Percentiles rank a stretch among this genome's conserved stretches.
phyloP scores from a whole-genome alignment of 768 basidiomycete species.

The Phaeolepiota aurea region DNA sequence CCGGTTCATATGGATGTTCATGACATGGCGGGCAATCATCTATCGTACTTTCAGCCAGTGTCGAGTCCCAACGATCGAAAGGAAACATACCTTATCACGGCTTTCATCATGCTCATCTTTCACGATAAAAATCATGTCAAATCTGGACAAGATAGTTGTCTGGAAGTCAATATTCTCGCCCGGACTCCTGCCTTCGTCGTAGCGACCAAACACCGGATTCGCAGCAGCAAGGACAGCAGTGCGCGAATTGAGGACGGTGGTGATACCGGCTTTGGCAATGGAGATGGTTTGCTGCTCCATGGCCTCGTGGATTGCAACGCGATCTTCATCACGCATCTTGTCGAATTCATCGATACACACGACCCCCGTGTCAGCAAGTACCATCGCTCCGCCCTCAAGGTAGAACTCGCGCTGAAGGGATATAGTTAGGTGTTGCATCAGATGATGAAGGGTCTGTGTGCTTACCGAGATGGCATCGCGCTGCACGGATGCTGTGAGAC shows the following conservation, averaged over 20 bases:
- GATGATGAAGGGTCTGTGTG: too few relatives aligned
- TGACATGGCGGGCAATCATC: conserved; percentile 95
- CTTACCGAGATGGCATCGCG: conserved; percentile 84
- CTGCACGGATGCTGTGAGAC: conserved; percentile 96
- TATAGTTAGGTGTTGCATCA: neutral
- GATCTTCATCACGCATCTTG: conserved; percentile 99
- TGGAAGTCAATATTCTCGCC: conserved; percentile 99
- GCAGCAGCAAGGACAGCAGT: conserved; percentile 96
- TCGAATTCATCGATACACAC: conserved; percentile 99
- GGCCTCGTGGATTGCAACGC: conserved; percentile 98
- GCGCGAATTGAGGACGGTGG: conserved; percentile 91
- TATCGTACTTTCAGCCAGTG: conserved; percentile 18
- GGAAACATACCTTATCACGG: conserved; percentile 69
- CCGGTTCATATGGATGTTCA: conserved; percentile 98
- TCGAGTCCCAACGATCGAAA: conserved; percentile 3
- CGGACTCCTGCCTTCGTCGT: conserved; percentile 93
- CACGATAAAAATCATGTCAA: conserved; percentile 99
- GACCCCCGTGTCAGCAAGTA: conserved; percentile 94
- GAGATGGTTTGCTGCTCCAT: conserved; percentile 99
- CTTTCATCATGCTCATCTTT: conserved; percentile 96
- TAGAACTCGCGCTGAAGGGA: conserved; percentile 93
- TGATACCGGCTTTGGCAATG: conserved; percentile 98
- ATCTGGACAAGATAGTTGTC: conserved; percentile 95
- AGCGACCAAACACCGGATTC: conserved; percentile 96
- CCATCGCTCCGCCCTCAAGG: conserved; percentile 98